Base-by-base conservation (phyloP, 345 rosid genomes). In the Populus simonii region DNA sequence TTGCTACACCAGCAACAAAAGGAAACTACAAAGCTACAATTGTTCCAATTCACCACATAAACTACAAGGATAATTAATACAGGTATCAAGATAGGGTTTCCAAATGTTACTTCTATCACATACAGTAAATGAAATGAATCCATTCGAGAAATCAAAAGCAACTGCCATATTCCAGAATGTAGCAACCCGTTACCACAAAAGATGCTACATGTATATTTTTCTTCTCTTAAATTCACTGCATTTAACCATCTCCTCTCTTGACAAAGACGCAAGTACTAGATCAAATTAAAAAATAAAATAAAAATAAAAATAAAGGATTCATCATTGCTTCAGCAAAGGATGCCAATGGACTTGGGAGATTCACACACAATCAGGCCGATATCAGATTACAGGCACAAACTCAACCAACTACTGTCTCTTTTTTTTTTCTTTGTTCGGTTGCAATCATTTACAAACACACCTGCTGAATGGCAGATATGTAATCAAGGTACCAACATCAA, bases 361-460 rank as follows among this genome's bases (percentile, higher is more conserved):
- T 20, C n/a, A 20, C 59, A 29, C 6, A 68, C 23, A 11, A 16
- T 20, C 23, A 25, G n/a, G 79, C 55, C 12, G 31, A 18, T 9
- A 27, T 9, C 55, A 76, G 69, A 57, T 39, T 43, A 41, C 41
- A 33, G 9, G 39, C 43, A 41, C 35, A 33, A 70, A 5, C 43
- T 70, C 33, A 29, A 69, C 38, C 68, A 7, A 70, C 45, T 17
- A 38, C 2, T 38, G 27, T 27, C 57, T 31, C 3, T 31, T 53
- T 23, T 12, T 5, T 31, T 27, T 11, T 63, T 13, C 27, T 63
- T 35, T 31, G 22, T 53, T 63, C 33, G 68, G 45, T 79, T 25
- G 18, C 77, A 59, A 55, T 33, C 73, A 73, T 67, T 72, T 73
- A 67, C 81, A 79, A 25, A 41, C 39, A 74, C 66, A 49, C 39